Evolutionary conservation across 169 alveolate species (phyloP), one percentile per base, ranked within the genome.

Genomic region (Eimeria maxima): DNA sequence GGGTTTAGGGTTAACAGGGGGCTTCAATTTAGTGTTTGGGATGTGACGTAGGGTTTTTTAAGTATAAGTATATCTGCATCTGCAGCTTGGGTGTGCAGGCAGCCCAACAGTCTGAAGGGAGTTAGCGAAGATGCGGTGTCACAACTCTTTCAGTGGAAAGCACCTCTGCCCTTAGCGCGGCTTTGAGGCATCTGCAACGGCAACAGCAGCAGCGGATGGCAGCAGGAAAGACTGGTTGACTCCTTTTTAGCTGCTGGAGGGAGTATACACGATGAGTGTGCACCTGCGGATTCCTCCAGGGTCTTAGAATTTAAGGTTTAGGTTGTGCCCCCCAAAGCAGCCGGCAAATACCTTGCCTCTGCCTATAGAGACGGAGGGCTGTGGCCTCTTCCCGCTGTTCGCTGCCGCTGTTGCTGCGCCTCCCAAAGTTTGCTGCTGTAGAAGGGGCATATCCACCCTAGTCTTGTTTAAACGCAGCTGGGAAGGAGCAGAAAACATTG

Each of bases 91-190:
- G 81, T 71, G 50, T 45, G 10, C 87, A 76, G 87, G 87, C 65
- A 76, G 55, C 87, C 87, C 60, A 76, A 63, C 63, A 33, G 65
- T 20, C 33, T 76, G 11, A 8, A 14, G 27, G 87, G 11, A 8
- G 87, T 76, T 42, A 76, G 87, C 60, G 60, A 38, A 10, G 87
- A 60, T 38, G 87, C 60, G 33, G 87, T 76, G 63, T 0, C 87
- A 7, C 38, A n/a, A 18, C 65, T 76, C 55, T 76, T 76, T 29
- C 33, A 76, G 50, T 76, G 42, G 87, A 42, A 42, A 1, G 16
- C 18, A 6, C 81, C 42, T 27, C 47, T 27, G 47, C 47, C 27
- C 47, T 7, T 71, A 38, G 81, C 81, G 81, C 44, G 81, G 50
- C 81, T 71, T 5, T 71, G 47, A 71, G 81, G 81, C 69, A 16